A percentile compares a stretch with the other conserved stretches of the same genome.
These are phyloP conservation scores for Cordyceps farinosa DNA, from an alignment of 2,329 filamentous ascomycete genomes.

Conservation along the genomic window DNA sequence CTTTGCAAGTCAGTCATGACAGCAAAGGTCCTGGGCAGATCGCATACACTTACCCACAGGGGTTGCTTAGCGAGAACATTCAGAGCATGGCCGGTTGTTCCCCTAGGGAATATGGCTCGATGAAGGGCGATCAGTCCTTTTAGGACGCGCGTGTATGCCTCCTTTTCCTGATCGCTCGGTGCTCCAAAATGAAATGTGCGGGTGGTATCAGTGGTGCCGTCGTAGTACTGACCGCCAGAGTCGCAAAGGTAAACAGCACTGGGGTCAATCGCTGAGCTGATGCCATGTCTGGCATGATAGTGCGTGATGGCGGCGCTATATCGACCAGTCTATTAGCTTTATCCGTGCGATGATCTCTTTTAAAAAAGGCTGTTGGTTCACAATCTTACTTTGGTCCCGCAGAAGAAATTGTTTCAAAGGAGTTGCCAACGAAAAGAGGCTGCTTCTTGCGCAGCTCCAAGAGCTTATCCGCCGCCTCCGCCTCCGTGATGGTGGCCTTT, in stretches of 20 bases:
- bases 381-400: constrained; percentile 68
- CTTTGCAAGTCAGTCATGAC: constrained; percentile 26
- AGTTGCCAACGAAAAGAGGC: constrained; percentile 80
- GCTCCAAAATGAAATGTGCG: constrained; percentile 88
- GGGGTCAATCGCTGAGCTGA: constrained; percentile 79
- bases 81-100: constrained; percentile 88
- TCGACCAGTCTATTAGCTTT: constrained; percentile 16
- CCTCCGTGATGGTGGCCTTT: constrained; percentile 75
- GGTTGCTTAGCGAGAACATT: constrained; percentile 86
- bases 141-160: constrained; percentile 91
- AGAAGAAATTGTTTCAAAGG: constrained; percentile 93
- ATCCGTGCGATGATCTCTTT: background rate
- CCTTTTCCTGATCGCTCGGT: constrained; percentile 77
- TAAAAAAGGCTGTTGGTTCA: background rate
- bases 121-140: constrained; percentile 93
- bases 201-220: constrained; percentile 95
- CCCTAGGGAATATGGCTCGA: constrained; percentile 84
- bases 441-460: constrained; percentile 67
- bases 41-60: constrained; percentile 67
- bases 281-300: constrained; percentile 82
- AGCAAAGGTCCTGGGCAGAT: background rate
- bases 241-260: constrained; percentile 90
- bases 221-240: constrained; percentile 89
- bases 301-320: constrained; percentile 89
- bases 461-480: constrained; percentile 86